A percentile compares a stretch with the other conserved stretches of the same genome.
These are phyloP conservation scores for Curvularia eragrostidis DNA, from an alignment of 2,329 filamentous ascomycete species.

Conservation along the genomic window DNA sequence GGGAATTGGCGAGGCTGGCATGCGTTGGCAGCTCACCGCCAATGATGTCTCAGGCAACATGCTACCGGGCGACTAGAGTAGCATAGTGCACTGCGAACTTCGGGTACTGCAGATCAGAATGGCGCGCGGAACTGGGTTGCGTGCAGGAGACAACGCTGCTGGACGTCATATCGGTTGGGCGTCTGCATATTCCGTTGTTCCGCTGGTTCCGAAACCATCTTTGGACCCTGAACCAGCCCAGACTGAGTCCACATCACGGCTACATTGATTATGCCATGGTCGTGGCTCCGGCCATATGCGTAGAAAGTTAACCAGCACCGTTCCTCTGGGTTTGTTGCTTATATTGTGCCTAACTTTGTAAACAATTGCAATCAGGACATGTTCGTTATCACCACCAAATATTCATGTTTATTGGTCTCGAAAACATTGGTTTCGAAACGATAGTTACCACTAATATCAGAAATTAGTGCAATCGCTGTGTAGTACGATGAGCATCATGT, in stretches of 20 bases:
- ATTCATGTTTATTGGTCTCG: background rate
- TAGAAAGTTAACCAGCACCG: background rate
- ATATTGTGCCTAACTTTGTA: background rate
- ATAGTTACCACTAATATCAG: background rate
- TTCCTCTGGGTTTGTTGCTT: background rate
- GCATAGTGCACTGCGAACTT: background rate
- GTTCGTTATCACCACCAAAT: background rate
- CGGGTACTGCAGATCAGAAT: background rate
- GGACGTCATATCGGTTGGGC: constrained; percentile 9
- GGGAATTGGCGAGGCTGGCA: constrained; percentile 47
- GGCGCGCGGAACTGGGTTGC: background rate
- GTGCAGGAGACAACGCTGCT: background rate
- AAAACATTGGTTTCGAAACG: too few species aligned
- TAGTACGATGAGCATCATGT: background rate
- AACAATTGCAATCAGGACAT: background rate
- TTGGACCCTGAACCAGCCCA: background rate
- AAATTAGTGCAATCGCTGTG: background rate
- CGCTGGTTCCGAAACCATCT: constrained; percentile 10
- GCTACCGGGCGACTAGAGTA: constrained; percentile 10
- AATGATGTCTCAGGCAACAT: constrained; percentile 24
- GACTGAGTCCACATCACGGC: background rate
- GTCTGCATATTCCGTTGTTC: background rate
- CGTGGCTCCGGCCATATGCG: background rate
- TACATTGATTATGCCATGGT: background rate
- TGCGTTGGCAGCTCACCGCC: constrained; percentile 39